phyloP scores from a whole-genome alignment of 176 grass and related monocot genomes.

The Raddia guianensis region DNA sequence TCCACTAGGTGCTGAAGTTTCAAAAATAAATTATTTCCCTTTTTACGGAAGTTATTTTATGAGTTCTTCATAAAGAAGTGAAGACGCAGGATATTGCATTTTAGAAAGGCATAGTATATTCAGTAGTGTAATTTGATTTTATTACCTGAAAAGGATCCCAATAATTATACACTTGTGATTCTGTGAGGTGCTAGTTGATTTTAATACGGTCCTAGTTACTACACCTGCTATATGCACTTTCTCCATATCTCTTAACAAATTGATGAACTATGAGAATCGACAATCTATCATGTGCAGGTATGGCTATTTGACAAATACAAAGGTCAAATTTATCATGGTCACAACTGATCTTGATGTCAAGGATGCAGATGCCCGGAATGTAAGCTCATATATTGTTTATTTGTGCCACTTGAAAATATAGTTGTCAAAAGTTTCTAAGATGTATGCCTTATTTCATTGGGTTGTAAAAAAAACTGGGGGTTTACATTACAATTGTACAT shows the following conservation, averaged over 20 bases:
- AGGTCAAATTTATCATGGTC: slow-evolving; percentile 98
- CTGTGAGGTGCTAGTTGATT: not conserved
- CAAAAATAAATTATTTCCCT: not conserved
- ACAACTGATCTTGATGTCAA: slow-evolving; percentile 94
- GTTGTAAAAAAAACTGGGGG: not conserved
- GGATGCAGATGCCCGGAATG: slow-evolving; percentile 96
- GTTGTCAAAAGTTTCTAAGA: not conserved
- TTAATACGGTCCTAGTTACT: slow-evolving; percentile 5
- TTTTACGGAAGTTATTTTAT: not conserved
- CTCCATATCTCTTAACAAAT: not conserved
- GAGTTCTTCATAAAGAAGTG: not conserved
- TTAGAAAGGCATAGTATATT: not conserved
- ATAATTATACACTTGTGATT: not conserved
- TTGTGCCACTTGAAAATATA: not conserved
- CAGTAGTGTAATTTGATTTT: not conserved
- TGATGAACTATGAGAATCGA: not conserved
- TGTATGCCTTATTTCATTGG: not conserved
- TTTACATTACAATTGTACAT: no score
- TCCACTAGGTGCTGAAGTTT: not conserved
- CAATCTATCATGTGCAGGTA: slow-evolving; percentile 60
- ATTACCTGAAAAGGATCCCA: not conserved
- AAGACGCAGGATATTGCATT: not conserved
- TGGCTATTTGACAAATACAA: slow-evolving; percentile 96
- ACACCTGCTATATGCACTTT: slow-evolving; percentile 8
- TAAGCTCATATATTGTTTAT: slow-evolving; percentile 53